phyloP scores from a whole-genome alignment of 2,329 filamentous ascomycete genomes.

The Chrysosphaeria jannelii region DNA sequence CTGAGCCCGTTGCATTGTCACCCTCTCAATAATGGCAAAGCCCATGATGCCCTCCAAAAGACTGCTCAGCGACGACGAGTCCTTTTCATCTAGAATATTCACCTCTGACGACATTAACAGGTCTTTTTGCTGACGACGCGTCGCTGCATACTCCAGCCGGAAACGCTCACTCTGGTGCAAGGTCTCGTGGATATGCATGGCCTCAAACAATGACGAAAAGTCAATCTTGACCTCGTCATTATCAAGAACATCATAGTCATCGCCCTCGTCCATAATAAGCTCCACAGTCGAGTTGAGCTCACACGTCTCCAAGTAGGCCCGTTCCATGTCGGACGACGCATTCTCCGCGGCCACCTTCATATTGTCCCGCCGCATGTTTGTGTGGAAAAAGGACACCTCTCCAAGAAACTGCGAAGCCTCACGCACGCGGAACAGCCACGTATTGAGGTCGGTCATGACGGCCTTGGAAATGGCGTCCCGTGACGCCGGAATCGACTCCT shows the following conservation, averaged over 20 bases:
- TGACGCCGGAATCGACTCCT: slow-evolving; percentile 77
- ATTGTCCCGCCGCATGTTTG: slow-evolving; percentile 53
- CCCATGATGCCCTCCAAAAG: slow-evolving; percentile 80
- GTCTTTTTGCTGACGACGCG: slow-evolving; percentile 72
- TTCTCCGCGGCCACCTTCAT: slow-evolving; percentile 61
- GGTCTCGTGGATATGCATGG: slow-evolving; percentile 84
- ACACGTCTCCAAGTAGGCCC: slow-evolving; percentile 50
- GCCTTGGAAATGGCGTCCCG: slow-evolving; percentile 84
- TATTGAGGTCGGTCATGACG: slow-evolving; percentile 90
- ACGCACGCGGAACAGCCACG: slow-evolving; percentile 81
- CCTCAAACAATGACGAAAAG: slow-evolving; percentile 83
- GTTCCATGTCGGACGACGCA: too few species aligned
- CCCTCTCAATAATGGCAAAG: slow-evolving; percentile 87
- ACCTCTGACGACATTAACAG: slow-evolving; percentile 51
- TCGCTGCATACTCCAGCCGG: slow-evolving; percentile 69
- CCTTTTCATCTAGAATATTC: slow-evolving; percentile 54
- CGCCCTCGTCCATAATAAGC: slow-evolving; percentile 74
- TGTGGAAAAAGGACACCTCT: slow-evolving; percentile 91
- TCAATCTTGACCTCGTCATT: slow-evolving; percentile 90
- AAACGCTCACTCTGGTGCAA: slow-evolving; percentile 82
- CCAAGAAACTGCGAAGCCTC: slow-evolving; percentile 90
- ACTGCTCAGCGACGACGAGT: slow-evolving; percentile 63
- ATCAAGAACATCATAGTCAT: slow-evolving; percentile 84
- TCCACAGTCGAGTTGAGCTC: slow-evolving; percentile 90
- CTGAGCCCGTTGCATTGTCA: slow-evolving; percentile 64